These are phyloP conservation scores for Naganishia sp. DNA, from an alignment of 1,284 basidiomycete genomes.

Conservation along the genomic window DNA sequence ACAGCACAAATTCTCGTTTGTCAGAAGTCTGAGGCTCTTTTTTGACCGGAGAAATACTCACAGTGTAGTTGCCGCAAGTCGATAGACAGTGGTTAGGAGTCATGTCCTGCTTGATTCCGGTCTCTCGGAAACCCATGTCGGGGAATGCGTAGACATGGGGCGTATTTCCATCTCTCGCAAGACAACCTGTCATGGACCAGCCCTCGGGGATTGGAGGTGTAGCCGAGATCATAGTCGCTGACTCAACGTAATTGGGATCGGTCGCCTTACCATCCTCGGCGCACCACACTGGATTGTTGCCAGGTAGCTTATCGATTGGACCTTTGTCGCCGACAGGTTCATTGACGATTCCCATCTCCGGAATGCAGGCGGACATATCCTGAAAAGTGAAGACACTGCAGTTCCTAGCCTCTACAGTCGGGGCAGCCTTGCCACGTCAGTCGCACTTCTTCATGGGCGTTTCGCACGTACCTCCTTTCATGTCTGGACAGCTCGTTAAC, in stretches of 20 bases:
- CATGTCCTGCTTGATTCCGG: not conserved
- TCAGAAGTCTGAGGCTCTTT: not conserved
- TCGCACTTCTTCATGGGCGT: no score
- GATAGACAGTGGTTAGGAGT: slow-evolving; percentile 6
- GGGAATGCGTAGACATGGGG: slow-evolving; percentile 2
- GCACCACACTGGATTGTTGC: slow-evolving; percentile 29
- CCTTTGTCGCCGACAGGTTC: slow-evolving; percentile 11
- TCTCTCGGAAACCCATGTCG: slow-evolving; percentile 2
- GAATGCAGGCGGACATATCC: not conserved
- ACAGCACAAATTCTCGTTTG: not conserved
- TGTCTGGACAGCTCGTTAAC: slow-evolving; percentile 10
- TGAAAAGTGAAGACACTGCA: slow-evolving; percentile 13
- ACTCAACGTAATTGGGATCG: slow-evolving; percentile 14
- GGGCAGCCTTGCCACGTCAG: not conserved
- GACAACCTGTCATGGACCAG: slow-evolving; percentile 15
- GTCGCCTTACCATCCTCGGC: slow-evolving; percentile 23
- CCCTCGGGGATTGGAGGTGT: slow-evolving; percentile 7
- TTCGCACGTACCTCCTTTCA: slow-evolving; percentile 25
- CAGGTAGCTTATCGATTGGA: slow-evolving; percentile 21
- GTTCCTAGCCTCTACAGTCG: not conserved
- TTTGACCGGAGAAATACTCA: not conserved
- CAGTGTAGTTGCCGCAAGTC: not conserved
- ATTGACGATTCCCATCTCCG: slow-evolving; percentile 10
- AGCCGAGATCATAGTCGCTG: slow-evolving; percentile 7
- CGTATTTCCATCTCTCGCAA: not conserved